phyloP scores from a whole-genome alignment of 257 asterid genomes.

The Nyctanthes arbortristis region DNA sequence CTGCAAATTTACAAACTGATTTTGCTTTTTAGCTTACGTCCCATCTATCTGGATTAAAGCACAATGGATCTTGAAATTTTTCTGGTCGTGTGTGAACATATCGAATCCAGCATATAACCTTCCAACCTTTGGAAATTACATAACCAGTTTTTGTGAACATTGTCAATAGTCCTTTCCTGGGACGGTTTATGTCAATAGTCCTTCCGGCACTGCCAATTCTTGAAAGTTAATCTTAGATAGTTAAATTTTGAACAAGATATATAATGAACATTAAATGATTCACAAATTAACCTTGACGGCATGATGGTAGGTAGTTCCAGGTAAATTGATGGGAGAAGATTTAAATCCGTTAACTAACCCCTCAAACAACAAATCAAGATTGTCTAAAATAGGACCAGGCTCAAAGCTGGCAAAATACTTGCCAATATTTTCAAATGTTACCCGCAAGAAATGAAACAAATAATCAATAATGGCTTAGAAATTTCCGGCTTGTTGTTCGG shows the following conservation, averaged over 20 bases:
- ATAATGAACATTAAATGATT: neutral
- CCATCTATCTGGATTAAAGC: conserved; percentile 70
- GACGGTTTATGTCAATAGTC: conserved; percentile 27
- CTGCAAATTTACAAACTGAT: neutral
- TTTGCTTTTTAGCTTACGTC: conserved; percentile 33
- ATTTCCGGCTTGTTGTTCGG: neutral
- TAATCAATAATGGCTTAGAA: neutral
- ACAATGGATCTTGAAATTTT: conserved; percentile 52
- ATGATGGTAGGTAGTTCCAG: conserved; percentile 42
- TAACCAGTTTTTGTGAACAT: conserved; percentile 51
- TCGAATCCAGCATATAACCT: conserved; percentile 54
- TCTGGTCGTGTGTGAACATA: conserved; percentile 54
- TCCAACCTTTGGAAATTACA: conserved; percentile 66
- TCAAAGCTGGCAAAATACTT: conserved; percentile 54
- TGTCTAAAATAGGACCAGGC: conserved; percentile 43
- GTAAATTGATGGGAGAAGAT: conserved; percentile 48
- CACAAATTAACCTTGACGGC: conserved; percentile 61
- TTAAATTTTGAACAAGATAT: neutral
- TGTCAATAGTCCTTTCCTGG: conserved; percentile 18
- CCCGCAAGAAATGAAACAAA: conserved; percentile 21
- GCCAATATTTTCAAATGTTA: conserved; percentile 49
- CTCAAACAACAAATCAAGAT: conserved; percentile 34
- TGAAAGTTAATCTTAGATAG: neutral
- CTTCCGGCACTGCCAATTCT: neutral
- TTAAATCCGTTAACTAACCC: conserved; percentile 44